phyloP scores from a whole-genome alignment of 805 yeast genomes.

The Komagataella populi region DNA sequence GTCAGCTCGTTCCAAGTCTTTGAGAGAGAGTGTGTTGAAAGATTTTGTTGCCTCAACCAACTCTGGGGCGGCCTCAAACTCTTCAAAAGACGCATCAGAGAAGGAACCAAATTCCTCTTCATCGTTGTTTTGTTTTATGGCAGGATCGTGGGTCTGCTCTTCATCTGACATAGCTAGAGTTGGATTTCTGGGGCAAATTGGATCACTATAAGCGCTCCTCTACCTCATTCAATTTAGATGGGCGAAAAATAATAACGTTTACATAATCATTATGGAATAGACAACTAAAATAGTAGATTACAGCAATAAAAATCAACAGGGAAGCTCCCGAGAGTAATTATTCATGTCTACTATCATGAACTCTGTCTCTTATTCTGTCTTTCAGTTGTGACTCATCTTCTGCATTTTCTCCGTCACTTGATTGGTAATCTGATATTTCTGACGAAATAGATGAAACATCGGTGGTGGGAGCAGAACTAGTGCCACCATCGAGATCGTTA shows the following conservation, averaged over 20 bases:
- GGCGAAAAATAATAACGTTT: not conserved
- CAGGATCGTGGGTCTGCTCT: not conserved
- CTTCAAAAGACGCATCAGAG: not conserved
- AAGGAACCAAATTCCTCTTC: not conserved
- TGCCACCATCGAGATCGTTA: constrained; percentile 19
- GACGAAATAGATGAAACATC: not conserved
- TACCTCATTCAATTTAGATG: not conserved
- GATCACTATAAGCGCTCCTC: not conserved
- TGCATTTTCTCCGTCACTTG: not conserved
- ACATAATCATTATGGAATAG: not conserved
- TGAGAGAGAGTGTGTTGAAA: not conserved
- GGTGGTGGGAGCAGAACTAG: not conserved
- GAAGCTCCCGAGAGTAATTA: not conserved
- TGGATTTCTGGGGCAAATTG: not conserved
- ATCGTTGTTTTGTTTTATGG: not conserved
- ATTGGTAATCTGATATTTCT: not conserved
- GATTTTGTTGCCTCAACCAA: not conserved
- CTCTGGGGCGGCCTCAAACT: not conserved
- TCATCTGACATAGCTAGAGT: not conserved
- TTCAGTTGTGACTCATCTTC: not conserved
- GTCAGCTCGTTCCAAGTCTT: not conserved
- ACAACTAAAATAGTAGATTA: not conserved
- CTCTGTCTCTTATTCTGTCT: not conserved
- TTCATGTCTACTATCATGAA: not conserved
- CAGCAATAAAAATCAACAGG: not conserved